Conservation (phyloP, 2,329 filamentous ascomycete genomes). For the Didymella pomorum region DNA sequence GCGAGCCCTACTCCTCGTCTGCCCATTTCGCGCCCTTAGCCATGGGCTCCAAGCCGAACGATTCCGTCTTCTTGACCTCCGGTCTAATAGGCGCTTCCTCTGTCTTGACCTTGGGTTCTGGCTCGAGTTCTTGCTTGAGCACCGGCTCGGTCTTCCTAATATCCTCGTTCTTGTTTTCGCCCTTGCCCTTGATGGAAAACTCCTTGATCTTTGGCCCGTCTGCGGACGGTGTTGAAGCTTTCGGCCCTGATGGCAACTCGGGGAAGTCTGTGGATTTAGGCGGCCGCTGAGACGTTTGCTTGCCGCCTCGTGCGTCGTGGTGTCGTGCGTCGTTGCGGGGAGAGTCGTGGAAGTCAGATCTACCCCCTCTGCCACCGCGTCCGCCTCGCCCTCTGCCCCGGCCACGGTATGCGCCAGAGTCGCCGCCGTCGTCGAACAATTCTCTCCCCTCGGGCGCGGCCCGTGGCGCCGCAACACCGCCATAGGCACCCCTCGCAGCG, state of each 20-base stretch:
- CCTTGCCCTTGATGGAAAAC: constrained; percentile 41
- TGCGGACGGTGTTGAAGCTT: background rate
- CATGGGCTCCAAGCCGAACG: constrained; percentile 43
- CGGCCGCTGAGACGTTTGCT: constrained; percentile 30
- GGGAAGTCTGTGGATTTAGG: constrained; percentile 58
- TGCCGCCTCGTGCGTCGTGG: constrained; percentile 28
- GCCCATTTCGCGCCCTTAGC: constrained; percentile 53
- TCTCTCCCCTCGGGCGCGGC: constrained; percentile 32
- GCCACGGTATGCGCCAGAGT: constrained; percentile 25
- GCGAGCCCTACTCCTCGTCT: constrained; percentile 44
- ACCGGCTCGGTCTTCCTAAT: constrained; percentile 27
- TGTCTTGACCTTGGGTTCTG: constrained; percentile 14
- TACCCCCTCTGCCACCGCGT: constrained; percentile 36
- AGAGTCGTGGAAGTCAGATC: constrained; percentile 5
- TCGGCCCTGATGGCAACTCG: constrained; percentile 46
- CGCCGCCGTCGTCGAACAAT: constrained; percentile 20
- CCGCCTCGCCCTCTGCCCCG: constrained; percentile 48
- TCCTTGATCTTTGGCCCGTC: constrained; percentile 38
- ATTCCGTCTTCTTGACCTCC: constrained; percentile 42
- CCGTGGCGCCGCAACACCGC: constrained; percentile 54
- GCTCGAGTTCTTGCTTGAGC: constrained; percentile 10
- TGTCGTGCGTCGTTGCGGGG: background rate
- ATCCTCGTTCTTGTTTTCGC: constrained; percentile 20
- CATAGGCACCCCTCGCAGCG: constrained; percentile 61
- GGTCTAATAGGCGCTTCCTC: constrained; percentile 30